phyloP scores from a whole-genome alignment of 2,329 filamentous ascomycete genomes.

The Ascocoryne sarcoides region DNA sequence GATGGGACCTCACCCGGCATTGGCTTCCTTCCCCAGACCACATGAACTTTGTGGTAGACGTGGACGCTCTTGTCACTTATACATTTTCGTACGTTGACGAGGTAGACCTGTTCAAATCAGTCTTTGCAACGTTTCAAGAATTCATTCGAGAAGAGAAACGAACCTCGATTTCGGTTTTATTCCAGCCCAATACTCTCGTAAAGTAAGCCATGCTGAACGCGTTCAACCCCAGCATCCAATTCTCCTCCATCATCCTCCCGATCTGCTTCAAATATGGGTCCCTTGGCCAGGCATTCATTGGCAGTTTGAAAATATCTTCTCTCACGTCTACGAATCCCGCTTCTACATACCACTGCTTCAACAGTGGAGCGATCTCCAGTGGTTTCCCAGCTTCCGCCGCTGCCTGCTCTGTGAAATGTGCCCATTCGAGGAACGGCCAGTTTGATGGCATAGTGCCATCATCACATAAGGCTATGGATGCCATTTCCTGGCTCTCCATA shows the following conservation, averaged over 20 bases:
- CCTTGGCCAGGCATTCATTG: slow-evolving; percentile 45
- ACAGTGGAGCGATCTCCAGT: slow-evolving; percentile 17
- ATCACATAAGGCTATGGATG: slow-evolving; percentile 33
- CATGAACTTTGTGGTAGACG: slow-evolving; percentile 23
- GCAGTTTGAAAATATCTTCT: slow-evolving; percentile 44
- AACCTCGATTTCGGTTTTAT: slow-evolving; percentile 26
- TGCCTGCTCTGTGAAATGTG: slow-evolving; percentile 14
- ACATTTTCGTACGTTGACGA: slow-evolving; percentile 21
- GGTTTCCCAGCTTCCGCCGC: slow-evolving; percentile 17
- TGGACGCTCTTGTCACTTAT: slow-evolving; percentile 22
- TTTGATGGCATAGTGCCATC: slow-evolving; percentile 31
- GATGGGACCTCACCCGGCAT: neutral
- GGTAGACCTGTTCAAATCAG: slow-evolving; percentile 17
- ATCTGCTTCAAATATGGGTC: slow-evolving; percentile 20
- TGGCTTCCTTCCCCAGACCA: slow-evolving; percentile 25
- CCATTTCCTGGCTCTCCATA: slow-evolving; percentile 38
- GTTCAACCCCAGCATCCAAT: slow-evolving; percentile 19
- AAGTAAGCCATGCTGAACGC: slow-evolving; percentile 24
- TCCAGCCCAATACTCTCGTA: slow-evolving; percentile 22
- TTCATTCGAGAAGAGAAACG: neutral
- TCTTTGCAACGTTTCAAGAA: neutral
- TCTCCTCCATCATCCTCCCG: slow-evolving; percentile 22
- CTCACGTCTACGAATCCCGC: slow-evolving; percentile 48
- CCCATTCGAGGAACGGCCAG: slow-evolving; percentile 22
- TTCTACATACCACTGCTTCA: slow-evolving; percentile 27